These are phyloP conservation scores for Xylaria sp. DNA, from an alignment of 495 filamentous ascomycete species.

Conservation along the genomic window DNA sequence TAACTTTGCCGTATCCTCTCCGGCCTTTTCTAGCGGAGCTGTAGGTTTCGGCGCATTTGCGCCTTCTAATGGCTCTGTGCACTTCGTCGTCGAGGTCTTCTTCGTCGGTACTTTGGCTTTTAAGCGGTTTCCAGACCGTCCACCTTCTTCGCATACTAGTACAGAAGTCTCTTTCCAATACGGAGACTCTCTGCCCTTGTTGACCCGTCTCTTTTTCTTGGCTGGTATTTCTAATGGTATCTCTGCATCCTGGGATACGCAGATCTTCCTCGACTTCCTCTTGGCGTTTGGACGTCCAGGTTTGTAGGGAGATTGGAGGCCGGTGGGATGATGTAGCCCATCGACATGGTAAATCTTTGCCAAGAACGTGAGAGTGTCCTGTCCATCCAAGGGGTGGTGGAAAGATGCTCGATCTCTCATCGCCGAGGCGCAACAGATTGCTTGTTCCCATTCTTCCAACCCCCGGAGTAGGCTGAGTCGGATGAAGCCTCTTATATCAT, in stretches of 20 bases:
- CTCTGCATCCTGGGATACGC: background rate
- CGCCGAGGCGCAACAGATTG: slow-evolving; percentile 39
- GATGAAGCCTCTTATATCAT: slow-evolving; percentile 37
- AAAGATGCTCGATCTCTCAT: slow-evolving; percentile 34
- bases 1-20: background rate
- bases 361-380: slow-evolving; percentile 35
- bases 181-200: background rate
- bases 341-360: slow-evolving; percentile 17
- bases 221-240: background rate
- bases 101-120: background rate
- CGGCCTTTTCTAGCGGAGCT: background rate
- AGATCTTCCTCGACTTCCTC: slow-evolving; percentile 24
- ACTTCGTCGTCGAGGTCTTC: background rate
- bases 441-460: slow-evolving; percentile 45
- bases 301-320: background rate
- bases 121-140: background rate
- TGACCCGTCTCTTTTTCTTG: slow-evolving; percentile 1
- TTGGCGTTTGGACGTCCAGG: background rate
- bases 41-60: background rate
- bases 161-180: slow-evolving; percentile 6
- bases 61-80: background rate
- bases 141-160: background rate
- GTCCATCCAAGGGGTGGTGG: slow-evolving; percentile 33
- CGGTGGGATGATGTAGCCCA: background rate
- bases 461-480: slow-evolving; percentile 38